A percentile compares a stretch with the other conserved stretches of the same genome.
These are phyloP conservation scores for Saraca asoca DNA, from an alignment of 331 rosid species.

Conservation along the genomic window DNA sequence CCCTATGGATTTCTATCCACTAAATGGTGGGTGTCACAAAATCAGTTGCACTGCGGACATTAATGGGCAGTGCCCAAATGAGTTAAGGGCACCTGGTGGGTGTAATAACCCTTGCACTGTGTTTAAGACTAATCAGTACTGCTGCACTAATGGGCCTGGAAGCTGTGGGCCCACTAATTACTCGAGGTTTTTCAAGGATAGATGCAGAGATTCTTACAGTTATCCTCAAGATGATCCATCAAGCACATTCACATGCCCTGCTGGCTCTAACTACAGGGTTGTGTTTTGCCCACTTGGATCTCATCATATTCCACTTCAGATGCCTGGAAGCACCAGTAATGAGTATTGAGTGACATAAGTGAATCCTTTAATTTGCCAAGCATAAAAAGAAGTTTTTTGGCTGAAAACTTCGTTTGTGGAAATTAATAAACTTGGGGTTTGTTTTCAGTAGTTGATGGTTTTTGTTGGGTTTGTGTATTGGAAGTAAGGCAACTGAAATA, in stretches of 20 bases:
- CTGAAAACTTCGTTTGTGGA: conserved; percentile 18
- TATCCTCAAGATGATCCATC: conserved; percentile 58
- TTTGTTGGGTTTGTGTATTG: background rate
- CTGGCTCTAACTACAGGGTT: conserved; percentile 60
- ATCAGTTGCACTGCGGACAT: conserved; percentile 52
- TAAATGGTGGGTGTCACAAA: conserved; percentile 44
- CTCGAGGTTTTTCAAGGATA: conserved; percentile 51
- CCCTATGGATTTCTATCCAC: conserved; percentile 57
- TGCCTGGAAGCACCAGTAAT: conserved; percentile 12
- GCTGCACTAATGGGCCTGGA: conserved; percentile 52
- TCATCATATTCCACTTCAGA: conserved; percentile 32
- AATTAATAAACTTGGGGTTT: conserved; percentile 12
- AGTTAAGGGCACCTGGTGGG: conserved; percentile 44
- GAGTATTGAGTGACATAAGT: background rate
- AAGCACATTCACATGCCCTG: conserved; percentile 49
- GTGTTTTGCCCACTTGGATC: conserved; percentile 59
- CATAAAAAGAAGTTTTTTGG: conserved; percentile 26
- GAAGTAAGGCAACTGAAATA: background rate
- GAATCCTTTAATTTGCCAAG: background rate
- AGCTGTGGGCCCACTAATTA: conserved; percentile 42
- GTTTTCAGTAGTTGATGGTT: background rate
- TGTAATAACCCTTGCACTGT: conserved; percentile 73
- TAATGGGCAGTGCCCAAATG: conserved; percentile 59
- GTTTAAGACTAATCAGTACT: conserved; percentile 49
- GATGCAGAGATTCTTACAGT: conserved; percentile 56